Conservation (phyloP, 2,329 filamentous ascomycete species). For the Pseudogymnoascus sp. region DNA sequence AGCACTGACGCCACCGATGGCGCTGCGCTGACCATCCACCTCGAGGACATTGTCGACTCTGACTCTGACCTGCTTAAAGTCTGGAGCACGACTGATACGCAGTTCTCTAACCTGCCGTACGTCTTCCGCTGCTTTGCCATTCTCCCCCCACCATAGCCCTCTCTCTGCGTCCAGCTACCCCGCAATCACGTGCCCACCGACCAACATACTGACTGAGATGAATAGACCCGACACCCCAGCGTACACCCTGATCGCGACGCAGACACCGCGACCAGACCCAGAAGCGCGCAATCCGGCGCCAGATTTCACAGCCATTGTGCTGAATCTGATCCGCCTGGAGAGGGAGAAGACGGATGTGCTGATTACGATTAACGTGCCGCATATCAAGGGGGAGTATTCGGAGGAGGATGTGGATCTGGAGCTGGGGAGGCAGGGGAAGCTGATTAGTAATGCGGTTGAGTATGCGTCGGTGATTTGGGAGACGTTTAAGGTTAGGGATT, state of each 20-base stretch:
- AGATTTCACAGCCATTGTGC: slow-evolving; percentile 64
- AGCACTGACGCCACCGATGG: slow-evolving; percentile 55
- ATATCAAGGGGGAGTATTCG: slow-evolving; percentile 66
- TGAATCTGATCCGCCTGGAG: slow-evolving; percentile 70
- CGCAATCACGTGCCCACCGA: slow-evolving; percentile 13
- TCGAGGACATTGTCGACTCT: slow-evolving; percentile 60
- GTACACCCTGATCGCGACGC: slow-evolving; percentile 63
- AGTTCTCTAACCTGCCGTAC: slow-evolving; percentile 44
- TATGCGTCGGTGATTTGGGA: slow-evolving; percentile 61
- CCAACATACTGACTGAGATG: neutral
- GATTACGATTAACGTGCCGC: slow-evolving; percentile 81
- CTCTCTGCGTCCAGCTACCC: slow-evolving; percentile 17
- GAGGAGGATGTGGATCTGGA: slow-evolving; percentile 63
- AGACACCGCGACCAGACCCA: slow-evolving; percentile 37
- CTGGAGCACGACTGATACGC: slow-evolving; percentile 55
- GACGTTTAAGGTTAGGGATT: slow-evolving; percentile 72
- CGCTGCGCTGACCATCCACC: slow-evolving; percentile 59
- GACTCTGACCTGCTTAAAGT: slow-evolving; percentile 58
- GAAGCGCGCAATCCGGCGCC: slow-evolving; percentile 31
- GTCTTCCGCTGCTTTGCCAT: slow-evolving; percentile 10
- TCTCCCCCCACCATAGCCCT: neutral
- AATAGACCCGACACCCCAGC: slow-evolving; percentile 46
- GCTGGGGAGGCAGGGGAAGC: slow-evolving; percentile 55
- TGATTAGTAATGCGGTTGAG: slow-evolving; percentile 62
- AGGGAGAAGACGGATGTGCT: slow-evolving; percentile 71